phyloP scores from a whole-genome alignment of 768 basidiomycete species.

The Pulveroboletus sp. region DNA sequence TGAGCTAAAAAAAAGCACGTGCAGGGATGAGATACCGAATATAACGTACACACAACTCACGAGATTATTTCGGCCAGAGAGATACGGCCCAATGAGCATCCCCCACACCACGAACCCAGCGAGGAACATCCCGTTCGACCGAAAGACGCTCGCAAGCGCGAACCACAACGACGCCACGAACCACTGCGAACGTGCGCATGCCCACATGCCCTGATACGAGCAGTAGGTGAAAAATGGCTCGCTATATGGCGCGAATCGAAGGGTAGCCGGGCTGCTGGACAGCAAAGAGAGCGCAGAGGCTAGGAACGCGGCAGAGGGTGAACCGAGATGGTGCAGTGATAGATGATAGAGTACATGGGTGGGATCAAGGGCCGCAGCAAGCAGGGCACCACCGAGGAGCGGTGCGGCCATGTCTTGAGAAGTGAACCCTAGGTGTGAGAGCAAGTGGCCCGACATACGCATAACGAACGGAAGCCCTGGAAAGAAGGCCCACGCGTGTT shows the following conservation, averaged over 20 bases:
- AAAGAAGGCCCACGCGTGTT: slow-evolving; percentile 88
- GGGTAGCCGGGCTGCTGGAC: slow-evolving; percentile 74
- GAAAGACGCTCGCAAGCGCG: slow-evolving; percentile 59
- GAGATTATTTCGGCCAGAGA: slow-evolving; percentile 34
- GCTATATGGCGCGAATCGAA: slow-evolving; percentile 69
- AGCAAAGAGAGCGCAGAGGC: slow-evolving; percentile 69
- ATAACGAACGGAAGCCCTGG: slow-evolving; percentile 64
- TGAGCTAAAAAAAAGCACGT: slow-evolving; percentile 33
- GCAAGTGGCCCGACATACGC: slow-evolving; percentile 31
- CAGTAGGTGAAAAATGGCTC: slow-evolving; percentile 87
- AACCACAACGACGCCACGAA: slow-evolving; percentile 58
- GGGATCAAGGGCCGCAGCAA: slow-evolving; percentile 40
- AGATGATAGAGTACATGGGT: slow-evolving; percentile 54
- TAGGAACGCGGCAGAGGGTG: slow-evolving; percentile 57
- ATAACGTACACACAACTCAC: slow-evolving; percentile 13
- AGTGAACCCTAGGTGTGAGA: slow-evolving; percentile 11
- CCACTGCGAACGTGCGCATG: slow-evolving; percentile 43
- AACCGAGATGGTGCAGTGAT: slow-evolving; percentile 54
- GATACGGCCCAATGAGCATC: slow-evolving; percentile 52
- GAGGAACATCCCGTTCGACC: slow-evolving; percentile 77
- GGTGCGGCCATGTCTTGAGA: slow-evolving; percentile 19
- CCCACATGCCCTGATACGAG: slow-evolving; percentile 55
- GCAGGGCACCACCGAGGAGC: slow-evolving; percentile 37
- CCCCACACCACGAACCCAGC: slow-evolving; percentile 82
- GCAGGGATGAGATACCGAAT: background rate